These are phyloP conservation scores for Aspergillus coremiiformis DNA, from an alignment of 495 filamentous ascomycete species.

Conservation along the genomic window DNA sequence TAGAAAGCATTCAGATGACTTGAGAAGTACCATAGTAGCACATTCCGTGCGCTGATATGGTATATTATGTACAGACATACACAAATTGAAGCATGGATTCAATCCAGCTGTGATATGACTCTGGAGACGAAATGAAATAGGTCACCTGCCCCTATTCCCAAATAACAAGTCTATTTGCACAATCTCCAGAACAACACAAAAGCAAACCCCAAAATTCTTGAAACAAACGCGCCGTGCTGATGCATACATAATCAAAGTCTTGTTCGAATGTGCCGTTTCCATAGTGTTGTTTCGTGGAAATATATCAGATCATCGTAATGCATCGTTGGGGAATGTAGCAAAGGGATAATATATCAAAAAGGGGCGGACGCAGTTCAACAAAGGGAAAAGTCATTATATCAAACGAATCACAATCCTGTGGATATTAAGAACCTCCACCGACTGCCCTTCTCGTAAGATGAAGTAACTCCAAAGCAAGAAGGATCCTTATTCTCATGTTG, in stretches of 20 bases:
- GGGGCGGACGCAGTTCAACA: background rate
- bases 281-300: constrained; percentile 6
- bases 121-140: background rate
- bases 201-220: constrained; percentile 5
- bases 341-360: constrained; percentile 2
- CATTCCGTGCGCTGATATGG: background rate
- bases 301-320: constrained; percentile 12
- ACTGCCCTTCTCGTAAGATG: background rate
- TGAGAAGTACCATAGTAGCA: background rate
- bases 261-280: constrained; percentile 7
- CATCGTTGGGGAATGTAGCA: constrained; percentile 5
- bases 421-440: background rate
- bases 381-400: background rate
- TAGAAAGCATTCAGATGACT: background rate
- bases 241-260: constrained; percentile 12
- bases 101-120: background rate
- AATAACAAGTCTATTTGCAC: background rate
- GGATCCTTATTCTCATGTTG: background rate
- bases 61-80: constrained; percentile 9
- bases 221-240: constrained; percentile 10
- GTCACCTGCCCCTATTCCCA: background rate
- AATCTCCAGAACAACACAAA: constrained; percentile 1
- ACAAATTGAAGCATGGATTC: constrained; percentile 3
- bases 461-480: background rate
- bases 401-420: background rate